Conservation (phyloP, 1,284 basidiomycete species). For the Macrocystidia cucumis region DNA sequence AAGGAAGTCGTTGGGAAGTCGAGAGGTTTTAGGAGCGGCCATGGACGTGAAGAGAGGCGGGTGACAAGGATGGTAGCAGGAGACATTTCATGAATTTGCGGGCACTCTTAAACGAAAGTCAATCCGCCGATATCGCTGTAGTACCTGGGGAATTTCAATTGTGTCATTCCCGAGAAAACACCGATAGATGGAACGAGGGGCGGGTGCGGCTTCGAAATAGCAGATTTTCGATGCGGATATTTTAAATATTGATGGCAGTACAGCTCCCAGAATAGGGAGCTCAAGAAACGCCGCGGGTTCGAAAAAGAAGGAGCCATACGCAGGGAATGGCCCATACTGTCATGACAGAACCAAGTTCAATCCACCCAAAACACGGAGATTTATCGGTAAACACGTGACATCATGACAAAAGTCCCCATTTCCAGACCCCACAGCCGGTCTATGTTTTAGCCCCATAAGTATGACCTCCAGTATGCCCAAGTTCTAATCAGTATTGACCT, state of each 20-base stretch:
- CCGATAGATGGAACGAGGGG: slow-evolving; percentile 17
- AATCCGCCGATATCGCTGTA: slow-evolving; percentile 30
- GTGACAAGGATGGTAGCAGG: slow-evolving; percentile 16
- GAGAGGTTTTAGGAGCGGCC: slow-evolving; percentile 21
- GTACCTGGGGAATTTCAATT: slow-evolving; percentile 28
- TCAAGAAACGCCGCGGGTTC: slow-evolving; percentile 8
- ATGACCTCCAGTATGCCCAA: not conserved
- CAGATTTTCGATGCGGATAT: not conserved
- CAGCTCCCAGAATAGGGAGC: slow-evolving; percentile 3
- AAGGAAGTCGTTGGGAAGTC: slow-evolving; percentile 48
- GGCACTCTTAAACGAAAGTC: slow-evolving; percentile 26
- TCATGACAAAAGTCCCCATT: slow-evolving; percentile 12
- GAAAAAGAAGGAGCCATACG: slow-evolving; percentile 2
- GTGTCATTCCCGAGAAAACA: slow-evolving; percentile 25
- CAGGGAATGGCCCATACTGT: not conserved
- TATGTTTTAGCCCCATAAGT: slow-evolving; percentile 8
- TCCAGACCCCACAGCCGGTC: slow-evolving; percentile 10
- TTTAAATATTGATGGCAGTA: not conserved
- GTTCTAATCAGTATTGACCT: too few relatives aligned
- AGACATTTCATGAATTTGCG: slow-evolving; percentile 13
- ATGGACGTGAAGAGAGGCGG: slow-evolving; percentile 16
- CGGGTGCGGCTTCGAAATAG: slow-evolving; percentile 1
- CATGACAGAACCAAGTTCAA: slow-evolving; percentile 1
- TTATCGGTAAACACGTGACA: slow-evolving; percentile 13
- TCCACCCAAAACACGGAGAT: slow-evolving; percentile 7